phyloP scores from a whole-genome alignment of 352 stramenopile species.

The Globisporangium cylindrosporum region DNA sequence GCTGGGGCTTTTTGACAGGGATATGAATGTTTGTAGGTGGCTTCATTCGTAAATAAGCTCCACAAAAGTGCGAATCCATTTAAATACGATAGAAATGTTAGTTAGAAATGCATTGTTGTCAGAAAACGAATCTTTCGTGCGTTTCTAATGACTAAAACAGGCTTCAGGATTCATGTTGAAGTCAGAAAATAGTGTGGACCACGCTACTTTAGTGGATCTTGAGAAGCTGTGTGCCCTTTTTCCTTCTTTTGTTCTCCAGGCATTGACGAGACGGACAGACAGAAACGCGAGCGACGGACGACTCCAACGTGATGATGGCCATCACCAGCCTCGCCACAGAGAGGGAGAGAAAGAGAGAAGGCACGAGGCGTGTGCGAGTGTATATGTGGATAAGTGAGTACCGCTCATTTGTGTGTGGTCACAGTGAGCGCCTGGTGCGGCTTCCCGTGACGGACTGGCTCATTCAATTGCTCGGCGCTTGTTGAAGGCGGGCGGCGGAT shows the following conservation, averaged over 20 bases:
- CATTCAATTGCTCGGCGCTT: background rate
- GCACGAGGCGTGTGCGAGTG: background rate
- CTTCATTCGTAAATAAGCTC: background rate
- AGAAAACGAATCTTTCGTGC: background rate
- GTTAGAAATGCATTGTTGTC: background rate
- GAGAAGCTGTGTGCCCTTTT: background rate
- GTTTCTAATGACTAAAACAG: background rate
- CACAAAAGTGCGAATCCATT: background rate
- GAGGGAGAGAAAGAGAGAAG: background rate
- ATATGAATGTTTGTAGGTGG: background rate
- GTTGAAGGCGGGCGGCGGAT: background rate
- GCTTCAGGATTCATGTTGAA: slow-evolving; percentile 1
- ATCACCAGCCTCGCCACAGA: background rate
- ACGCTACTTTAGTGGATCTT: slow-evolving; percentile 8
- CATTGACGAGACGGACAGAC: slow-evolving; percentile 10
- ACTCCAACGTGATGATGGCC: slow-evolving; percentile 3
- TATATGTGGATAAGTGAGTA: background rate
- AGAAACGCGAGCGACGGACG: background rate
- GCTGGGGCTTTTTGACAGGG: background rate
- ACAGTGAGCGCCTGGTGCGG: background rate
- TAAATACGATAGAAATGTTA: slow-evolving; percentile 2
- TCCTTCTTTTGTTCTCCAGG: background rate
- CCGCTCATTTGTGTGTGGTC: background rate
- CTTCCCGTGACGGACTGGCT: background rate
- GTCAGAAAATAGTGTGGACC: slow-evolving; percentile 2